Conservation (phyloP, 192 early-diverging fungal species). For the Irineochytrium annulatum region DNA sequence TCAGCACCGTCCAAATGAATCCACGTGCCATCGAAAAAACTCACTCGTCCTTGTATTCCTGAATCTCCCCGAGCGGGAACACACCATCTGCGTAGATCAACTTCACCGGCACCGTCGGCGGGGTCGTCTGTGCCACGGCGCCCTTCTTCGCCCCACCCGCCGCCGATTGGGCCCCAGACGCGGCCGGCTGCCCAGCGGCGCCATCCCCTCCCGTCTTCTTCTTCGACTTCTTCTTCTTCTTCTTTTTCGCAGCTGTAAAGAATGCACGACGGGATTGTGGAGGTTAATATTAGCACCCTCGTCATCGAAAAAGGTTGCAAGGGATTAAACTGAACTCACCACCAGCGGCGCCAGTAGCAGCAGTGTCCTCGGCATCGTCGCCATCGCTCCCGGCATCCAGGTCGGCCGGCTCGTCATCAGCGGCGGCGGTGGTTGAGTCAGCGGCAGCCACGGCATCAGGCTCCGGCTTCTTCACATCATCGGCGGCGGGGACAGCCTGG, state of each 20-base stretch:
- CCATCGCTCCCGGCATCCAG: constrained; percentile 6
- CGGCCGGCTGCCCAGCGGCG: not conserved
- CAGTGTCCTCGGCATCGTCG: constrained; percentile 11
- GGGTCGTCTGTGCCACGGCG: constrained; percentile 39
- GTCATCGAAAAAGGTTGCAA: not conserved
- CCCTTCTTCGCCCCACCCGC: constrained; percentile 2
- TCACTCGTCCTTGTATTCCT: constrained; percentile 83
- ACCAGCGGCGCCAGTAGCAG: not conserved
- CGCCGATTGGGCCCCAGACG: not conserved
- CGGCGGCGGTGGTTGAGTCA: constrained; percentile 2
- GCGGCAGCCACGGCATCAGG: too few species aligned
- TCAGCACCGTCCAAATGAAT: not conserved
- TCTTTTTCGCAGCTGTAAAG: constrained; percentile 30
- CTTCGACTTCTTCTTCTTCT: constrained; percentile 53
- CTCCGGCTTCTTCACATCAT: too few species aligned
- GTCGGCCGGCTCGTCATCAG: constrained; percentile 3
- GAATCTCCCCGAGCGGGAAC: constrained; percentile 80
- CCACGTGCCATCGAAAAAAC: not conserved
- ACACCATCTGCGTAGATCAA: constrained; percentile 72
- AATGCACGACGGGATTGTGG: not conserved
- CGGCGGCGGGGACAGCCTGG: too few species aligned
- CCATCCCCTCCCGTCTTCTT: constrained; percentile 17
- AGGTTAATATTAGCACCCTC: not conserved
- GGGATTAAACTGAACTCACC: not conserved
- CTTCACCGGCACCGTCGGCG: constrained; percentile 67